phyloP scores from a whole-genome alignment of 2,329 filamentous ascomycete genomes.

The Pezicula rhizophila region DNA sequence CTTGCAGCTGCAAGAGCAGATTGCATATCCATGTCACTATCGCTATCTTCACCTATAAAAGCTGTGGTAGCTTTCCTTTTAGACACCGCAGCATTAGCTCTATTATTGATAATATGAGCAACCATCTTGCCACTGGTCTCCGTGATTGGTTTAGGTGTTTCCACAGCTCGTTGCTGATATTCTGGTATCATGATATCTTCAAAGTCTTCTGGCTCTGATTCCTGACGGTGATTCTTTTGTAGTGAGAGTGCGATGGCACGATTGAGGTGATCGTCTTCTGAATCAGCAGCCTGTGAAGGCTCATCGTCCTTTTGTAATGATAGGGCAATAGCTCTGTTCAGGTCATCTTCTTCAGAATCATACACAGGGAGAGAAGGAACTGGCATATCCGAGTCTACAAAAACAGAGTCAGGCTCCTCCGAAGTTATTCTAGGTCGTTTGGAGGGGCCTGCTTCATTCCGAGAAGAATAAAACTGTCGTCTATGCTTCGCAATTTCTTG shows the following conservation, averaged over 20 bases:
- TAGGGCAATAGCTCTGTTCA: slow-evolving; percentile 75
- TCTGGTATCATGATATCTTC: slow-evolving; percentile 46
- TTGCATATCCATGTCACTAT: slow-evolving; percentile 76
- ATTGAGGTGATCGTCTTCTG: slow-evolving; percentile 69
- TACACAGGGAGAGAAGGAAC: slow-evolving; percentile 1
- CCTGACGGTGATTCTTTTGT: slow-evolving; percentile 49
- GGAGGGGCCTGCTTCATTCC: slow-evolving; percentile 12
- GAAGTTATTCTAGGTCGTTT: slow-evolving; percentile 8
- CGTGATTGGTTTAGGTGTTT: slow-evolving; percentile 44
- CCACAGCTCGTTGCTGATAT: slow-evolving; percentile 51
- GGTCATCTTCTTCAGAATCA: slow-evolving; percentile 51
- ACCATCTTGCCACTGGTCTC: slow-evolving; percentile 54
- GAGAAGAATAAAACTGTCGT: slow-evolving; percentile 13
- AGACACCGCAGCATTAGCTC: slow-evolving; percentile 56
- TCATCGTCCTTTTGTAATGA: slow-evolving; percentile 54
- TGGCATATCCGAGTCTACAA: slow-evolving; percentile 15
- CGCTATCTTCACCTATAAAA: slow-evolving; percentile 45
- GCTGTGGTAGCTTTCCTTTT: slow-evolving; percentile 28
- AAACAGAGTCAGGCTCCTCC: slow-evolving; percentile 21
- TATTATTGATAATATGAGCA: slow-evolving; percentile 68
- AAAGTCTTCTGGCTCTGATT: slow-evolving; percentile 31
- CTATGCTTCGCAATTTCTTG: slow-evolving; percentile 21
- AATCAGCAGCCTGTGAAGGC: slow-evolving; percentile 22
- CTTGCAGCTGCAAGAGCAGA: slow-evolving; percentile 69
- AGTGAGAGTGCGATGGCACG: slow-evolving; percentile 82